Percentiles rank a stretch among this genome's conserved stretches.
Conservation (phyloP, 2,329 filamentous ascomycete genomes). For the Leptographium lundbergii region DNA sequence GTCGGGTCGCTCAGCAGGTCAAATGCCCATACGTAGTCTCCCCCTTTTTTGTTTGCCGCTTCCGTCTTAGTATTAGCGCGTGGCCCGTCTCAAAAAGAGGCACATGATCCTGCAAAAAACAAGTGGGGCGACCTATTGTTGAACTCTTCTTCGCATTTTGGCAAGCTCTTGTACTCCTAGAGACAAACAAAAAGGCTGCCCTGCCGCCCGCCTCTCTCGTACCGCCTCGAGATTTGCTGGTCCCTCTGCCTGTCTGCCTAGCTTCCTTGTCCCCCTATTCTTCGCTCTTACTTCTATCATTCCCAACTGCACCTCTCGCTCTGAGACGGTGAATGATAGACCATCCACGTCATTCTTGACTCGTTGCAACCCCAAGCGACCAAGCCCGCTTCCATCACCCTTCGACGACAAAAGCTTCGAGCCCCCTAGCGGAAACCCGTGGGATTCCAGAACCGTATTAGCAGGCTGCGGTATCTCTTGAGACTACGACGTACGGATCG, state of each 20-base stretch:
- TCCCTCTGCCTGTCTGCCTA: not conserved
- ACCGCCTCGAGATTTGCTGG: not conserved
- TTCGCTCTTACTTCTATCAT: not conserved
- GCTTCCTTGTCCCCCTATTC: not conserved
- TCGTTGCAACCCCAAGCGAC: not conserved
- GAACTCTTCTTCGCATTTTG: not conserved
- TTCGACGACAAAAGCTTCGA: not conserved
- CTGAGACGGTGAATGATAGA: not conserved
- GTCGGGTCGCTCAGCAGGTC: slow-evolving; percentile 11
- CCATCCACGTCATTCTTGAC: no score
- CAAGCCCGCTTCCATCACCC: not conserved
- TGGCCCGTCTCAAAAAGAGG: slow-evolving; percentile 28
- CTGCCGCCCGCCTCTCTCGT: not conserved
- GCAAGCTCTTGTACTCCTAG: not conserved
- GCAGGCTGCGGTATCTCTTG: not conserved
- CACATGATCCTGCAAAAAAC: slow-evolving; percentile 29
- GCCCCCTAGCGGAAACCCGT: not conserved
- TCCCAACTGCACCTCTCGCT: not conserved
- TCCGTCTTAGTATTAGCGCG: slow-evolving; percentile 25
- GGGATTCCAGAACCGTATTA: not conserved
- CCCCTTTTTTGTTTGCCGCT: slow-evolving; percentile 17
- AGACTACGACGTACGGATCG: not conserved
- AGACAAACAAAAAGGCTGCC: not conserved
- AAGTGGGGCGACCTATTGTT: slow-evolving; percentile 14
- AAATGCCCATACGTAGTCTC: not conserved